These are phyloP conservation scores for Sarcodon aspratus DNA, from an alignment of 768 basidiomycete genomes.

Conservation along the genomic window DNA sequence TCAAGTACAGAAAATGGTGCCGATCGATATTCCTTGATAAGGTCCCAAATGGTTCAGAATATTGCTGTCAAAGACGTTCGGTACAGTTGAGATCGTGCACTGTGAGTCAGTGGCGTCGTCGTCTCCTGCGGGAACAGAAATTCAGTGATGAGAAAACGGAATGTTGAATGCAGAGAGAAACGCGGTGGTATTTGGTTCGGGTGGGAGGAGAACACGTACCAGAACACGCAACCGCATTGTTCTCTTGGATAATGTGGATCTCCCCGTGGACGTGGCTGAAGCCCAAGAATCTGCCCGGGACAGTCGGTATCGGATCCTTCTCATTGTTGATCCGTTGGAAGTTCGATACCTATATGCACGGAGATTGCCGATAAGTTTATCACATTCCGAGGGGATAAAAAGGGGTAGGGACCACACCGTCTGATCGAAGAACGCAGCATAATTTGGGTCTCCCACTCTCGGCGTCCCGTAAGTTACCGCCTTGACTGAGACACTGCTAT, in stretches of 20 bases:
- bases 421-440: slow-evolving; percentile 27
- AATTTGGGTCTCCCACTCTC: slow-evolving; percentile 37
- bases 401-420: slow-evolving; percentile 18
- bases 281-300: slow-evolving; percentile 39
- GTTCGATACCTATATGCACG: slow-evolving; percentile 10
- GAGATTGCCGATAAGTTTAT: slow-evolving; percentile 22
- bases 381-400: slow-evolving; percentile 11
- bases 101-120: slow-evolving; percentile 43
- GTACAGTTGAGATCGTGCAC: slow-evolving; percentile 45
- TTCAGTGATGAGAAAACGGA: neutral
- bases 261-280: slow-evolving; percentile 43
- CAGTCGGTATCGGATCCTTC: slow-evolving; percentile 36
- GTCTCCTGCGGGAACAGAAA: slow-evolving; percentile 20
- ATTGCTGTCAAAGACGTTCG: slow-evolving; percentile 37
- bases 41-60: slow-evolving; percentile 47
- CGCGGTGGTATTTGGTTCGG: neutral
- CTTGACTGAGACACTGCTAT: slow-evolving; percentile 21
- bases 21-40: slow-evolving; percentile 43
- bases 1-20: slow-evolving; percentile 28
- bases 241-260: slow-evolving; percentile 33
- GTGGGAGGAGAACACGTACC: slow-evolving; percentile 13
- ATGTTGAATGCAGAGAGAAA: too few relatives aligned
- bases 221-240: slow-evolving; percentile 28
- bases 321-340: slow-evolving; percentile 25
- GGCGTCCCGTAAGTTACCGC: slow-evolving; percentile 38